These are phyloP conservation scores for Microbotryomycetes sp. DNA, from an alignment of 1,284 basidiomycete genomes.

Conservation along the genomic window DNA sequence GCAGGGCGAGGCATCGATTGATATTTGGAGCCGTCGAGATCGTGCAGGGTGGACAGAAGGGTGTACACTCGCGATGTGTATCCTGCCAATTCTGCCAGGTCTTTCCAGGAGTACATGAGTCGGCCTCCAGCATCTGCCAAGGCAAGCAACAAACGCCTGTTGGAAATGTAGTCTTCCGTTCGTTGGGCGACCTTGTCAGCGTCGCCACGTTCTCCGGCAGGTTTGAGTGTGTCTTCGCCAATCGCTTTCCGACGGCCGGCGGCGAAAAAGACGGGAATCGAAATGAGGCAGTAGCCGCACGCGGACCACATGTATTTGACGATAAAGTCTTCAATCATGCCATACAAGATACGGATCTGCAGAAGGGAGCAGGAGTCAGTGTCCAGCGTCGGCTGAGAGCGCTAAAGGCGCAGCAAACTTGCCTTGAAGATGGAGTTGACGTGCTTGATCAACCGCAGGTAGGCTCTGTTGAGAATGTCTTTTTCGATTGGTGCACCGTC, in stretches of 20 bases:
- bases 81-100: conserved; percentile 85
- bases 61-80: conserved; percentile 84
- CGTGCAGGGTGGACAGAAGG: conserved; percentile 76
- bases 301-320: conserved; percentile 94
- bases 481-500: conserved; percentile 78
- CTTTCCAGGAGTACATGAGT: conserved; percentile 50
- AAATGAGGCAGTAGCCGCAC: conserved; percentile 55
- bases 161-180: conserved; percentile 75
- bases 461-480: conserved; percentile 72
- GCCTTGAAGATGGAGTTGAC: conserved; percentile 89
- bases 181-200: conserved; percentile 38
- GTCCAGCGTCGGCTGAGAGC: neutral
- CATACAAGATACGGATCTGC: conserved; percentile 70
- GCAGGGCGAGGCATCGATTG: conserved; percentile 47
- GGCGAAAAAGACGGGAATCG: conserved; percentile 69
- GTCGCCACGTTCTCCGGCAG: neutral
- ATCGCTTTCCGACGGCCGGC: conserved; percentile 1
- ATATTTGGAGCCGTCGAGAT: conserved; percentile 45
- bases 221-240: conserved; percentile 4
- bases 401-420: conserved; percentile 18
- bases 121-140: conserved; percentile 86
- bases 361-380: too few species aligned
- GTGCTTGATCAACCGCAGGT: conserved; percentile 73
- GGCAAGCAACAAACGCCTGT: conserved; percentile 81
- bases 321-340: conserved; percentile 75